phyloP scores from a whole-genome alignment of 2,329 filamentous ascomycete genomes.

The Ophiocordyceps sinensis region DNA sequence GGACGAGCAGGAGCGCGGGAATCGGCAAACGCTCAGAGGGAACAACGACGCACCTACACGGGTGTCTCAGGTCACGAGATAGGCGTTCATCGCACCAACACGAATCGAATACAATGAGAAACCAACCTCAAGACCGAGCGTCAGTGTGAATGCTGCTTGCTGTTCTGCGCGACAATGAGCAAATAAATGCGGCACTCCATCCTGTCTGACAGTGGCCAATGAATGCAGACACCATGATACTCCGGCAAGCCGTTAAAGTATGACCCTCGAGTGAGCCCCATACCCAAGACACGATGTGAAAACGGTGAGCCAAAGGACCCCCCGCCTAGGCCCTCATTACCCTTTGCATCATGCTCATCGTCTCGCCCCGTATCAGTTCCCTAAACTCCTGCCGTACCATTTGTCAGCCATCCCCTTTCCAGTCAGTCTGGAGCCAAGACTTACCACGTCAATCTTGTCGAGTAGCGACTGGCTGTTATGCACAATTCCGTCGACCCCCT shows the following conservation, averaged over 20 bases:
- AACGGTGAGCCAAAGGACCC: no score
- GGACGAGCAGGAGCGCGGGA: neutral
- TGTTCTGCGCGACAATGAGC: no score
- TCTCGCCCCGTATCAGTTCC: constrained; percentile 11
- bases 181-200: neutral
- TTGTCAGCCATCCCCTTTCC: neutral
- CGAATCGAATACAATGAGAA: neutral
- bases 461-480: neutral
- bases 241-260: no score
- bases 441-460: constrained; percentile 1
- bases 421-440: neutral
- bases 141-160: neutral
- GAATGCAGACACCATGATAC: neutral
- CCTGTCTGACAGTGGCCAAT: neutral
- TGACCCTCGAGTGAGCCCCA: no score
- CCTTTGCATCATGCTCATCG: constrained; percentile 9
- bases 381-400: constrained; percentile 13
- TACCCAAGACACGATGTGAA: no score
- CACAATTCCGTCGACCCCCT: neutral
- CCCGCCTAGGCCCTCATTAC: constrained; percentile 7
- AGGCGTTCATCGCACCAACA: neutral
- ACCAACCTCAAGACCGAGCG: neutral
- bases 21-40: neutral
- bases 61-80: neutral
- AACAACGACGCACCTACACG: neutral